Evolutionary conservation across 2,329 filamentous ascomycete species (phyloP).

Genomic region (Sporothrix schenckii): DNA sequence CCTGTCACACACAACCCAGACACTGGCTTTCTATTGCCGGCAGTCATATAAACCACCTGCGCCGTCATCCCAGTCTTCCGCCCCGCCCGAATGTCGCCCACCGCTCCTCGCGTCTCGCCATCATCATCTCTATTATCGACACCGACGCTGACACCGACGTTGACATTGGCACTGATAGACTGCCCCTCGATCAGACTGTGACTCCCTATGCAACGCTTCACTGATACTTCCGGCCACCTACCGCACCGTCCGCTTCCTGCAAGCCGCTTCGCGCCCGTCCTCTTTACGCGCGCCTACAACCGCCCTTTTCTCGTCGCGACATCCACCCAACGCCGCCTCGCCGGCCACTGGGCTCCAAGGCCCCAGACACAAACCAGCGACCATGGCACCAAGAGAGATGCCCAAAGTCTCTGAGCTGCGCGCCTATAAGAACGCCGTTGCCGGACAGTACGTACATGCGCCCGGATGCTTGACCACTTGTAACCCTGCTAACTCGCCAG

Average conservation of each 20-base stretch:
- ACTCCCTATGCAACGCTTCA: not conserved
- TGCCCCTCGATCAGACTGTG: not conserved
- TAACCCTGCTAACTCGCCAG: conserved; percentile 50
- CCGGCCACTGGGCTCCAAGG: not conserved
- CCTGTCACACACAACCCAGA: not conserved
- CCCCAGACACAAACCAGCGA: conserved; percentile 7
- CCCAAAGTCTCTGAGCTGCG: conserved; percentile 65
- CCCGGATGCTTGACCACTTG: conserved; percentile 45
- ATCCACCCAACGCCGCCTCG: conserved; percentile 8
- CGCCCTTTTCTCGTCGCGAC: not conserved
- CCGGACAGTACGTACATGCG: conserved; percentile 71
- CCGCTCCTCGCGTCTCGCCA: conserved; percentile 3
- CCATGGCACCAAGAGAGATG: conserved; percentile 46
- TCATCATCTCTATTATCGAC: not conserved
- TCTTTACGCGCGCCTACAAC: not conserved
- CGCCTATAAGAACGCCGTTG: conserved; percentile 74
- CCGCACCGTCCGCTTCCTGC: not conserved
- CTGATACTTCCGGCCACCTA: not conserved
- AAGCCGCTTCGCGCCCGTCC: not conserved
- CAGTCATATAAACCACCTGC: not conserved
- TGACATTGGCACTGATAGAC: not conserved
- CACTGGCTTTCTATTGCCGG: not conserved
- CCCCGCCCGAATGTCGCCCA: conserved; percentile 17
- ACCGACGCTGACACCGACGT: not conserved
- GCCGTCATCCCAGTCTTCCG: not conserved